These are phyloP conservation scores for Wickerhamomyces queroliae DNA, from an alignment of 805 yeast genomes.

Conservation along the genomic window DNA sequence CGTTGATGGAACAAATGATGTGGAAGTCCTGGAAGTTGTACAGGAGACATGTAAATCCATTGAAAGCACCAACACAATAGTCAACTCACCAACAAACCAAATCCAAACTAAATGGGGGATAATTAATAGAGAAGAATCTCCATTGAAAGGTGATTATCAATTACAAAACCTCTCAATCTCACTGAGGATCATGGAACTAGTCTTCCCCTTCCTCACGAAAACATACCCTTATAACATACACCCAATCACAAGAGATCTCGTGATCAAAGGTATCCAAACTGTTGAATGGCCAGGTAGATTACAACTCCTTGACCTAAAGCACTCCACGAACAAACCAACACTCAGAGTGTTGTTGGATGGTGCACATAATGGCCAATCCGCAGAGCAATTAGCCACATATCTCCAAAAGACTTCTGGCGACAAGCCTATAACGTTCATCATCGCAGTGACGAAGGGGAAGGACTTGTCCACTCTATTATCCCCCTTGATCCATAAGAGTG, in stretches of 20 bases:
- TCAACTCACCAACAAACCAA: slow-evolving; percentile 6
- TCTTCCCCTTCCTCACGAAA: slow-evolving; percentile 20
- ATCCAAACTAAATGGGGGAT: slow-evolving; percentile 27
- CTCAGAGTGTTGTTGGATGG: slow-evolving; percentile 66
- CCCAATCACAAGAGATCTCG: slow-evolving; percentile 27
- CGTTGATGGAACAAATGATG: slow-evolving; percentile 62
- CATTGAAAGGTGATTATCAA: slow-evolving; percentile 73
- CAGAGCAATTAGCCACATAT: slow-evolving; percentile 59
- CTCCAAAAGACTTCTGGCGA: slow-evolving; percentile 27
- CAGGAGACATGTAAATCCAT: slow-evolving; percentile 26
- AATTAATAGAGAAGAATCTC: slow-evolving; percentile 32
- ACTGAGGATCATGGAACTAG: slow-evolving; percentile 42
- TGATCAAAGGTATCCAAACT: slow-evolving; percentile 44
- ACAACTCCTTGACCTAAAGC: slow-evolving; percentile 39
- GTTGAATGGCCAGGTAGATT: slow-evolving; percentile 88
- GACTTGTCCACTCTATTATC: slow-evolving; percentile 44
- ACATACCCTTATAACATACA: slow-evolving; percentile 16
- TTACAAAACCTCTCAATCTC: slow-evolving; percentile 65
- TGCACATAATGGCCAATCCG: slow-evolving; percentile 88
- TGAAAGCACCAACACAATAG: slow-evolving; percentile 24
- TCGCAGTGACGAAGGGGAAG: slow-evolving; percentile 78
- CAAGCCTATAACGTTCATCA: slow-evolving; percentile 39
- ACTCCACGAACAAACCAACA: slow-evolving; percentile 16
- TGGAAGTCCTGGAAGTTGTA: slow-evolving; percentile 44
- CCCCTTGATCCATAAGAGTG: slow-evolving; percentile 48